Conservation (phyloP, 371 early-diverging fungal genomes). For the Dinochytrium kinnereticum region DNA sequence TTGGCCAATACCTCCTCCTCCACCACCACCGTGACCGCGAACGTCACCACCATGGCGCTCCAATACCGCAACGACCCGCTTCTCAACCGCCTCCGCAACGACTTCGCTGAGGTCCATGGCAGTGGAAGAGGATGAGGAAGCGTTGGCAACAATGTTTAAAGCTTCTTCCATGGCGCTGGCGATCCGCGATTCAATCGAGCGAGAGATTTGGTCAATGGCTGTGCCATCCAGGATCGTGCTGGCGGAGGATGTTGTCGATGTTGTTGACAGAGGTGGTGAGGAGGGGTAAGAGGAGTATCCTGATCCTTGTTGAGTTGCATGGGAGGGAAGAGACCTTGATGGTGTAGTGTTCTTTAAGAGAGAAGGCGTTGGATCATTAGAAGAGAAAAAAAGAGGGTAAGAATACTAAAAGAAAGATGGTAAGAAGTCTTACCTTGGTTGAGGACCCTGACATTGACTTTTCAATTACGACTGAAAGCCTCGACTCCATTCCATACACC, state of each 20-base stretch:
- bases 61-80: not conserved
- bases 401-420: too few relatives aligned
- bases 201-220: not conserved
- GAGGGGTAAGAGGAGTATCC: not conserved
- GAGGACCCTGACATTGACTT: too few relatives aligned
- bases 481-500: constrained; percentile 1
- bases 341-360: too few relatives aligned
- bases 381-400: too few relatives aligned
- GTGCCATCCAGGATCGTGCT: not conserved
- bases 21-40: too few relatives aligned
- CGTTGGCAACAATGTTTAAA: not conserved
- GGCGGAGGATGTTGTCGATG: not conserved
- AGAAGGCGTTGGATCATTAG: too few relatives aligned
- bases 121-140: not conserved
- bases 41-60: not conserved
- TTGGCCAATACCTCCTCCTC: too few relatives aligned
- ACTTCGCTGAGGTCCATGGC: not conserved
- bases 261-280: not conserved
- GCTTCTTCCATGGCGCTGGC: constrained; percentile 1
- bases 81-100: constrained; percentile 7
- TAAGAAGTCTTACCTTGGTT: too few relatives aligned
- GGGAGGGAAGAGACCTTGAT: too few relatives aligned
- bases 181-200: constrained; percentile 14
- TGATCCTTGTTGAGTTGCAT: too few relatives aligned
- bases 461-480: not conserved